These are phyloP conservation scores for Trichomonas gallinae DNA, from an alignment of 208 protist genomes.

Conservation along the genomic window DNA sequence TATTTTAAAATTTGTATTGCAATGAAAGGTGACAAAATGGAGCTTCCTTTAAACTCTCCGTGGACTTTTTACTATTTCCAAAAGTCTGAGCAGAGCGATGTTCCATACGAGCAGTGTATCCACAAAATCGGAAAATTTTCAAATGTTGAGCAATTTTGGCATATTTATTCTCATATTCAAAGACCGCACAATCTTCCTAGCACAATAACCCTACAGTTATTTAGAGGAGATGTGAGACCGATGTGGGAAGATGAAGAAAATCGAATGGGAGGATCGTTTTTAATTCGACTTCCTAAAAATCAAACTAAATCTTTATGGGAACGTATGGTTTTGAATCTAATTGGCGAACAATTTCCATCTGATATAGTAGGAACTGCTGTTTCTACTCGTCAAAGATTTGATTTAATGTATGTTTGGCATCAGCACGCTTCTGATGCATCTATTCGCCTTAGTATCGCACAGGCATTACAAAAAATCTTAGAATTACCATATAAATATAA, in stretches of 20 bases:
- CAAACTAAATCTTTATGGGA: neutral
- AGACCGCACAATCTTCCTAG: neutral
- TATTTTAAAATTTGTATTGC: too few species aligned
- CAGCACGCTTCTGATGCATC: neutral
- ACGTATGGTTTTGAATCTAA: neutral
- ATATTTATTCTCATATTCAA: neutral
- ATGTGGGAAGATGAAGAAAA: conserved; percentile 21
- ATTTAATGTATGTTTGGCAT: neutral
- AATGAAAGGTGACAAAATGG: too few species aligned
- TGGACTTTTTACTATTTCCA: conserved; percentile 22
- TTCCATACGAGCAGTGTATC: neutral
- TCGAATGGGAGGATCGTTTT: neutral
- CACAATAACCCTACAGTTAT: neutral
- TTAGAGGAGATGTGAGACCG: neutral
- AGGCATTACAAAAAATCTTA: neutral
- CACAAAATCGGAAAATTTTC: neutral
- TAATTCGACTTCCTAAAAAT: neutral
- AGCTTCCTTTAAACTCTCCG: neutral
- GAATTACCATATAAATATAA: neutral
- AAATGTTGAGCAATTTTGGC: neutral
- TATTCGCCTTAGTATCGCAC: neutral
- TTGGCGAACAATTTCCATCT: neutral
- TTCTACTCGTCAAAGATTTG: neutral
- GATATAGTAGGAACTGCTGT: neutral
- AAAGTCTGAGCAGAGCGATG: neutral